A percentile compares a stretch with the other conserved stretches of the same genome.
Conservation (phyloP, 1,284 basidiomycete genomes). For the Irpex rosettiformis region DNA sequence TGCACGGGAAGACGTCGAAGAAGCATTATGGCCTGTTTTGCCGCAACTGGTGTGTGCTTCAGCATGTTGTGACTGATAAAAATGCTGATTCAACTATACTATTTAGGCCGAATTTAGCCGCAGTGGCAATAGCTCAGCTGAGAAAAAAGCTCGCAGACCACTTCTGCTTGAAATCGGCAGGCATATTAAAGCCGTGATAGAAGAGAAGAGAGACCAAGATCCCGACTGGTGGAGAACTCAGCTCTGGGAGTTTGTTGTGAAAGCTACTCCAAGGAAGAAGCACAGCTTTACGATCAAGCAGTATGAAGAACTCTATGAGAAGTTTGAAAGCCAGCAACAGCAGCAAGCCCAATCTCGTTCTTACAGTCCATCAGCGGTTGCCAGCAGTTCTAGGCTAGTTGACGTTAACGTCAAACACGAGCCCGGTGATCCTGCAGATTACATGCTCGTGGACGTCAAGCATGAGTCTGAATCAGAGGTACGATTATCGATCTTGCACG, state of each 20-base stretch:
- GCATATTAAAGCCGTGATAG: background rate
- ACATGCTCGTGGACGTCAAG: background rate
- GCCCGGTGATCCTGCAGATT: background rate
- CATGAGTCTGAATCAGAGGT: background rate
- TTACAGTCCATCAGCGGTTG: background rate
- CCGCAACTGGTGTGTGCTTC: background rate
- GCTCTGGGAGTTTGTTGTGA: constrained; percentile 1
- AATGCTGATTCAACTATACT: background rate
- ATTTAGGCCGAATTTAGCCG: background rate
- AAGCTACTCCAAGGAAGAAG: background rate
- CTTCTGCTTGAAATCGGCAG: background rate
- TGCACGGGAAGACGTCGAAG: background rate
- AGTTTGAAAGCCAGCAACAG: background rate
- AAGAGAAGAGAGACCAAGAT: background rate
- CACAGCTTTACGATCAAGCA: background rate
- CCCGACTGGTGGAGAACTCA: background rate
- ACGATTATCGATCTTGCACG: too few relatives aligned
- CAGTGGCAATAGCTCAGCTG: background rate
- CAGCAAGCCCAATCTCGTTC: background rate
- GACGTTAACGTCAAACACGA: background rate
- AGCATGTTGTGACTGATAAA: background rate
- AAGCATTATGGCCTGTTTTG: background rate
- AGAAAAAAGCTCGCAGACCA: background rate
- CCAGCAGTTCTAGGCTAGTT: background rate
- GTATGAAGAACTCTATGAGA: background rate